phyloP scores from a whole-genome alignment of 1,284 basidiomycete genomes.

The Cutaneotrichosporon sp. region DNA sequence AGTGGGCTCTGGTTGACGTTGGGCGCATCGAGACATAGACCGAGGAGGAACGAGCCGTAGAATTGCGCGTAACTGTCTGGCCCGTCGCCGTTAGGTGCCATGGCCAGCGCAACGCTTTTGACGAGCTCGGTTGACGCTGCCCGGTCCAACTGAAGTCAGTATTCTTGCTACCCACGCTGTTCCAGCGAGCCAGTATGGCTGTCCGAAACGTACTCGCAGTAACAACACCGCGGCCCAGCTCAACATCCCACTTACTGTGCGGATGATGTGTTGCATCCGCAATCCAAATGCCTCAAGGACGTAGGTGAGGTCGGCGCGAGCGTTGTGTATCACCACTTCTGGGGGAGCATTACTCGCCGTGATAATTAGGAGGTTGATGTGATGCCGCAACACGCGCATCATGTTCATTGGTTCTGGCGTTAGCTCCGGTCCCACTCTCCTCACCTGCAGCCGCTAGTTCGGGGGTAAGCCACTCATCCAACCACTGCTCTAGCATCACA shows the following conservation, averaged over 20 bases:
- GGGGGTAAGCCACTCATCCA: slow-evolving; percentile 3
- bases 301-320: slow-evolving; percentile 5
- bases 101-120: slow-evolving; percentile 7
- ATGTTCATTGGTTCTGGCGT: slow-evolving; percentile 10
- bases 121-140: slow-evolving; percentile 2
- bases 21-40: slow-evolving; percentile 8
- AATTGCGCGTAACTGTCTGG: slow-evolving; percentile 14
- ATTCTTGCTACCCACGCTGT: not conserved
- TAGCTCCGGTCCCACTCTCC: not conserved
- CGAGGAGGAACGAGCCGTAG: slow-evolving; percentile 15
- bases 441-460: slow-evolving; percentile 6
- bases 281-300: not conserved
- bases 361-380: slow-evolving; percentile 16
- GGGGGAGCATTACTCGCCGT: not conserved
- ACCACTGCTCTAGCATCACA: slow-evolving; percentile 9
- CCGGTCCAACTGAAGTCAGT: slow-evolving; percentile 13
- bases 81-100: slow-evolving; percentile 10
- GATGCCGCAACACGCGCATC: slow-evolving; percentile 11
- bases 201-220: not conserved
- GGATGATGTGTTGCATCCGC: slow-evolving; percentile 12
- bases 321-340: not conserved
- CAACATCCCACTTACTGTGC: slow-evolving; percentile 13
- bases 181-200: no score
- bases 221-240: slow-evolving; percentile 14
- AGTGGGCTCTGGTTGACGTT: not conserved